Base-by-base conservation (phyloP, 768 basidiomycete species). In the Lactarius indigo region DNA sequence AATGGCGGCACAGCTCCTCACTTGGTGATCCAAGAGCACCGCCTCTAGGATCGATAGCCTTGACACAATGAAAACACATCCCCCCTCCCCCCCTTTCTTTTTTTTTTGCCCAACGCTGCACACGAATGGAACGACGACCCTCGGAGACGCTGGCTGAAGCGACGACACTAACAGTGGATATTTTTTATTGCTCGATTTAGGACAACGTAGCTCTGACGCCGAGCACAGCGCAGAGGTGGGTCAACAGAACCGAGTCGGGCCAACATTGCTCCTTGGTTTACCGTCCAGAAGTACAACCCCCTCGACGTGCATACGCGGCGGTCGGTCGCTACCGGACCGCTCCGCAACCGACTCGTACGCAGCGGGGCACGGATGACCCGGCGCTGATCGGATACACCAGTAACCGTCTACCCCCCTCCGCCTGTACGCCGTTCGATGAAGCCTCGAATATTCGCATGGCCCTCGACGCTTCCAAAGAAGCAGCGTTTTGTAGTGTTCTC, bases 391-490 rank as follows among this genome's bases (percentile, higher is more conserved):
- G 10, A 23, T 9, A 1, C 18, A n/a, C n/a, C 20, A 52, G 35
- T 26, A 7, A 13, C 55, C 5, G 12, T 12, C 54, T 59, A 58
- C 23, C 54, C 41, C 5, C 42, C 57, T 28, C 76, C 78, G 33
- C 78, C 76, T 2, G 84, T 86, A 73, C 89, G 81, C 72, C 90
- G 80, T 76, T 92, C 90, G 70, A 92, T 91, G 76, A 92, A 92
- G 15, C 84, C 86, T 73, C 87, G 84, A 74, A 93, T 90, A 71
- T 88, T 90, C 41, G 84, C 79, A 75, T 93, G 91, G 3, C 90
- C 91, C 59, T 90, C 91, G 63, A 87, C 71, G 69, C 82, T 90
- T 30, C 86, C 91, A 78, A 96, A 94, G 80, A 96, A 92, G 77
- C 87, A 90, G 64, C 91, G 83, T 73, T 87, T 87, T 30, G 80